Conservation (phyloP, 2,329 filamentous ascomycete genomes). For the Graphium sp. region DNA sequence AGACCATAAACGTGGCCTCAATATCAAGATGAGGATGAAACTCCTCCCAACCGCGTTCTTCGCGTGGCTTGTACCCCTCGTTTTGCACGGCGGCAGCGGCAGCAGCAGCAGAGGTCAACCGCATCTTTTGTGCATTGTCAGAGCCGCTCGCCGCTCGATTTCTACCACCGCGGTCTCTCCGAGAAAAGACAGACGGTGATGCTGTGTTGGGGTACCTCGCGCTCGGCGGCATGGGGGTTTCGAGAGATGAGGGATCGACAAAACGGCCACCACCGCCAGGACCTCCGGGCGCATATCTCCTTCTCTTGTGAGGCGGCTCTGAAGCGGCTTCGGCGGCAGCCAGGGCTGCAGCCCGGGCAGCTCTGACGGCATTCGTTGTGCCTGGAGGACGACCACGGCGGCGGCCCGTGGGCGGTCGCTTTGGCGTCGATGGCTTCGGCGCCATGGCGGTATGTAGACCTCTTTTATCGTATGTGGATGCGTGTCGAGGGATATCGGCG, state of each 20-base stretch:
- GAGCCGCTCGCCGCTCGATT: slow-evolving; percentile 35
- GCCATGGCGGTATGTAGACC: slow-evolving; percentile 3
- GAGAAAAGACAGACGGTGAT: slow-evolving; percentile 7
- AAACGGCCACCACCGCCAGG: slow-evolving; percentile 76
- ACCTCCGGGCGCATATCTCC: slow-evolving; percentile 72
- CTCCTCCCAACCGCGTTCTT: slow-evolving; percentile 94
- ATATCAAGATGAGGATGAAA: slow-evolving; percentile 94
- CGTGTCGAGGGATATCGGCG: not conserved
- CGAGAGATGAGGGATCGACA: slow-evolving; percentile 52
- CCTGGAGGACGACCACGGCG: slow-evolving; percentile 29
- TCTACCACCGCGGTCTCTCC: slow-evolving; percentile 28
- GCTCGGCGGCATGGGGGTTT: slow-evolving; percentile 27
- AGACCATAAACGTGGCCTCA: slow-evolving; percentile 61
- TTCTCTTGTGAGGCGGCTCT: slow-evolving; percentile 52
- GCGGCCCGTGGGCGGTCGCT: slow-evolving; percentile 17
- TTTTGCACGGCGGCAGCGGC: slow-evolving; percentile 77
- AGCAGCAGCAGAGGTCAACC: slow-evolving; percentile 74
- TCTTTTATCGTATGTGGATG: not conserved
- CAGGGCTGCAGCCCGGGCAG: slow-evolving; percentile 17
- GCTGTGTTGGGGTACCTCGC: slow-evolving; percentile 11
- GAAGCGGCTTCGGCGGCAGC: slow-evolving; percentile 17
- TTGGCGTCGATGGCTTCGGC: slow-evolving; percentile 4
- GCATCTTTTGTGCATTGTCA: slow-evolving; percentile 40
- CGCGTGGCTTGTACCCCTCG: slow-evolving; percentile 92
- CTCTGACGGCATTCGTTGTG: slow-evolving; percentile 21